Conservation (phyloP, 768 basidiomycete species). For the Zangia roseola region DNA sequence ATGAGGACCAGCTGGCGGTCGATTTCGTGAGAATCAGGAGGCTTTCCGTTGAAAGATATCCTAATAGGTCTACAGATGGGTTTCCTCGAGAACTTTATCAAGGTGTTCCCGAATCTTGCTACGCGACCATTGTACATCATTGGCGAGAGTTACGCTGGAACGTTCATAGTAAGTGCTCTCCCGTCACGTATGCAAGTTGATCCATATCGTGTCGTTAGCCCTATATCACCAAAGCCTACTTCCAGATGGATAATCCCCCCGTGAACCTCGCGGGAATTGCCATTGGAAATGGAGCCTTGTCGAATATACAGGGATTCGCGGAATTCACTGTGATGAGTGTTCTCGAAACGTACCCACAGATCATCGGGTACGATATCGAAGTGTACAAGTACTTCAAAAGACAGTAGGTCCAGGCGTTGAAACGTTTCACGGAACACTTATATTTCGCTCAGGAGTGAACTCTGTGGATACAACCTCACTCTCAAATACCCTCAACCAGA, state of each 20-base stretch:
- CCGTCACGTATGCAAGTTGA: too few relatives aligned
- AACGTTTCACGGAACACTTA: background rate
- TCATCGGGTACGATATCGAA: conserved; percentile 68
- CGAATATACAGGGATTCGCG: conserved; percentile 46
- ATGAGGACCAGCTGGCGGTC: background rate
- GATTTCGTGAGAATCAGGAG: background rate
- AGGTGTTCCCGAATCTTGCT: conserved; percentile 65
- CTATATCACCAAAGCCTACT: conserved; percentile 72
- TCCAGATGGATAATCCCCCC: conserved; percentile 57
- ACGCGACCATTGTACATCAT: conserved; percentile 62
- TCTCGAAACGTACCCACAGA: conserved; percentile 72
- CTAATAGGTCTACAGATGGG: conserved; percentile 46
- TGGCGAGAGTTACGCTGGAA: conserved; percentile 71
- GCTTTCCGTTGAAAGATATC: background rate
- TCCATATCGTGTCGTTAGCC: conserved; percentile 44
- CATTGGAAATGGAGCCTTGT: conserved; percentile 65
- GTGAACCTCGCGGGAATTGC: conserved; percentile 64
- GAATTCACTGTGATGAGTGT: conserved; percentile 56
- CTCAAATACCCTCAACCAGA: conserved; percentile 62
- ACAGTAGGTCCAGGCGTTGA: conserved; percentile 43
- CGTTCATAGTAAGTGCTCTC: conserved; percentile 49
- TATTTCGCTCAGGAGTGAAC: conserved; percentile 40
- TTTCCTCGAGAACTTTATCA: conserved; percentile 64
- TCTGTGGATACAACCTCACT: conserved; percentile 64
- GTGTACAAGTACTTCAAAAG: conserved; percentile 66